Base-by-base conservation (phyloP, 177 flowering plant genomes). In the Tripterygium wilfordii region DNA sequence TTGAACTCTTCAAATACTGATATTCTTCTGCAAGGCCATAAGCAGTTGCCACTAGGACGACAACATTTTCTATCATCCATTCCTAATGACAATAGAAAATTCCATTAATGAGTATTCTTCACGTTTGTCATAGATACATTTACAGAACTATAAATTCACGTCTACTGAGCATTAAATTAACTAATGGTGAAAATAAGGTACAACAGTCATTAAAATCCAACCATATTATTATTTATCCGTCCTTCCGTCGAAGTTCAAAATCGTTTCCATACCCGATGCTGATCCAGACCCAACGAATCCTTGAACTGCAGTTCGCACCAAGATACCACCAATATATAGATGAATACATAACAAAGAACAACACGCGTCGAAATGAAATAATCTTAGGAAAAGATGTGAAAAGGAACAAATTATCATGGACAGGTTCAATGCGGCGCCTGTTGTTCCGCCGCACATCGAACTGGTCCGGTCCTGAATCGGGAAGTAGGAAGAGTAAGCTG, bases 41-140 rank as follows among this genome's bases (percentile, higher is more conserved):
- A 48, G 54, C 64, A 44, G 70, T 58, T 36, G 96, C 94, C 30
- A 75, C 77, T 5, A 94, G 98, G 53, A 88, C 85, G 21, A 92
- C 91, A n/a, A 86, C 74, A 52, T 79, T 78, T 61, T 84, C 88
- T 37, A 92, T 77, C 87, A 82, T 73, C 96, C 91, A 88, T 49
- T 70, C 96, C 98, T 88, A 49, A 38, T 20, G 53, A 44, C 53
- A 33, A 15, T n/a, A n/a, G n/a, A n/a, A n/a, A n/a, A n/a, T n/a
- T n/a, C n/a, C n/a, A n/a, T n/a, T n/a, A n/a, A n/a, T n/a, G n/a
- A n/a, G n/a, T n/a, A n/a, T n/a, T n/a, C n/a, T n/a, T n/a, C n/a
- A n/a, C n/a, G n/a, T n/a, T n/a, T n/a, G n/a, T n/a, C n/a, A n/a
- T n/a, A n/a, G n/a, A n/a, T n/a, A n/a, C n/a, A n/a, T n/a, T n/a